A percentile compares a stretch with the other conserved stretches of the same genome.
Conservation (phyloP, 2,329 filamentous ascomycete genomes). For the Mycosphaerella sp. region DNA sequence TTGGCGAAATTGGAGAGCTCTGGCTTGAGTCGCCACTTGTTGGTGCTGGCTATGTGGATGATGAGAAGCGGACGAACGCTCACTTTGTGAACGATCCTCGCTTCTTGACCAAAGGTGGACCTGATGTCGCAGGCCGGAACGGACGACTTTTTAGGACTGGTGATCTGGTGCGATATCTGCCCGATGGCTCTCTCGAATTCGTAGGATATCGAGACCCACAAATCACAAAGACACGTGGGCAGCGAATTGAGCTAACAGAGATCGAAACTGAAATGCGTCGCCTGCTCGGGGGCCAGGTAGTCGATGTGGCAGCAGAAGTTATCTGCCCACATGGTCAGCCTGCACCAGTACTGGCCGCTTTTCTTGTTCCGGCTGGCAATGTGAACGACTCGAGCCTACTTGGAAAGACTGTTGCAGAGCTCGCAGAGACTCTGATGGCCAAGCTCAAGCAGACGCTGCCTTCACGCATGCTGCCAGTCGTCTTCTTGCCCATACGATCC, state of each 20-base stretch:
- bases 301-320: conserved; percentile 23
- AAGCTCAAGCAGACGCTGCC: conserved; percentile 5
- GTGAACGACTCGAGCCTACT: background rate
- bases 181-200: conserved; percentile 52
- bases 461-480: conserved; percentile 71
- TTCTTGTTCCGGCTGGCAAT: conserved; percentile 8
- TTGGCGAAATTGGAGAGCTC: conserved; percentile 46
- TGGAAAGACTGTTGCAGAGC: background rate
- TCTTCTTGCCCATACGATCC: conserved; percentile 60
- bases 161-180: conserved; percentile 52
- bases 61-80: conserved; percentile 27
- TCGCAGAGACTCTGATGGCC: conserved; percentile 1
- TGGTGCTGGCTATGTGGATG: conserved; percentile 41
- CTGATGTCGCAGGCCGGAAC: conserved; percentile 31
- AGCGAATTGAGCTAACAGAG: conserved; percentile 68
- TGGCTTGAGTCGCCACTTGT: conserved; percentile 44
- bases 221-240: conserved; percentile 65
- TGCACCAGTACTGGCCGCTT: conserved; percentile 18
- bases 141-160: conserved; percentile 56
- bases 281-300: conserved; percentile 30
- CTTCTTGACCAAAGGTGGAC: conserved; percentile 17
- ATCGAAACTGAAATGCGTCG: conserved; percentile 45
- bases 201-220: conserved; percentile 67
- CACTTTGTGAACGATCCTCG: conserved; percentile 31
- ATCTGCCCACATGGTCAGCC: conserved; percentile 8